These are phyloP conservation scores for Colletotrichum simmondsii DNA, from an alignment of 2,329 filamentous ascomycete species.

Conservation along the genomic window DNA sequence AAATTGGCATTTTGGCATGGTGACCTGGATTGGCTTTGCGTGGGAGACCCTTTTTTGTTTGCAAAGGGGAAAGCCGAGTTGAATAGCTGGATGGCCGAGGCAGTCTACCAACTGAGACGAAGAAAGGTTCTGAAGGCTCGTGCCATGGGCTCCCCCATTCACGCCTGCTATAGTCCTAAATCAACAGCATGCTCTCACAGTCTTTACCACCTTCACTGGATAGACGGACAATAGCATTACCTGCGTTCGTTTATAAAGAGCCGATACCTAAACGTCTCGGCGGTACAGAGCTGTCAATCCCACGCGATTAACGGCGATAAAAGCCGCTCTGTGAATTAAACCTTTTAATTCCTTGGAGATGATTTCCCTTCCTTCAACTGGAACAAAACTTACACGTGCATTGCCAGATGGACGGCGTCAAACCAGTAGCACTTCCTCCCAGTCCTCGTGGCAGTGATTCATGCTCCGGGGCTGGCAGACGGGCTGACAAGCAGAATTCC, in stretches of 20 bases:
- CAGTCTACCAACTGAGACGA: conserved; percentile 9
- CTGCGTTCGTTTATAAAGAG: conserved; percentile 1
- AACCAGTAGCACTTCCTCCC: background rate
- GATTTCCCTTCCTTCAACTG: background rate
- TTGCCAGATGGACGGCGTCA: background rate
- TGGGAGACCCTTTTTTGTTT: conserved; percentile 5
- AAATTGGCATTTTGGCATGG: conserved; percentile 29
- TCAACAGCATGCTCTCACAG: conserved; percentile 29
- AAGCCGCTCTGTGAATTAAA: background rate
- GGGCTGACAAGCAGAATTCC: conserved; percentile 14
- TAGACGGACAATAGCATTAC: conserved; percentile 25
- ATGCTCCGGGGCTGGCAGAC: background rate
- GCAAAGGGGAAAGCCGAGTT: background rate
- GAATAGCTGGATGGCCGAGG: conserved; percentile 11
- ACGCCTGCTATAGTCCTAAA: conserved; percentile 29
- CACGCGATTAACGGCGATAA: background rate
- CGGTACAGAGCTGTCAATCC: background rate
- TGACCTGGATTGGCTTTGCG: conserved; percentile 25
- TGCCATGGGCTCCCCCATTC: conserved; percentile 14
- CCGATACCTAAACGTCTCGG: background rate
- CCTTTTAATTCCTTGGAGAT: no score
- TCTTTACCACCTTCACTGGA: conserved; percentile 25
- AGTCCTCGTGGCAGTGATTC: background rate
- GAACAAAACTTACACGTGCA: background rate
- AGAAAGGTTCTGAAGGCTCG: conserved; percentile 10